Base-by-base conservation (phyloP, 345 rosid genomes). In the Eucalyptus shirleyi region DNA sequence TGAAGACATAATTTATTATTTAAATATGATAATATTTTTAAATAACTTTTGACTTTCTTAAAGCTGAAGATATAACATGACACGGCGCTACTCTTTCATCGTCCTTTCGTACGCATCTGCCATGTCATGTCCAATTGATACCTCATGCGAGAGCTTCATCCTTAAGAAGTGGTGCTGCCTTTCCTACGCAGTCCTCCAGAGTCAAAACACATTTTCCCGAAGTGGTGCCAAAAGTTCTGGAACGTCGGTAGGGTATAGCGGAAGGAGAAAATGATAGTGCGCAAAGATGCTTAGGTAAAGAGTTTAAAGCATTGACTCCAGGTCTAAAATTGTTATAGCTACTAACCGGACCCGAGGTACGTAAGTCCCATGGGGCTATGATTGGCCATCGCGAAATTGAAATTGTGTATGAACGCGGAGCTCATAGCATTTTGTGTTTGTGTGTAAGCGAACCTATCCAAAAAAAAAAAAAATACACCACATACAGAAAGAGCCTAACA, bases 1-100 rank as follows among this genome's bases (percentile, higher is more conserved):
- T 19, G 56, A 53, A 53, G 56, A 19, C 21, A 3, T 53, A 21
- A 53, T 18, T 18, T 53, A 53, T 53, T 53, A 18, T 53, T 53
- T 53, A 18, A 53, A 3, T 53, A 0, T 3, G 4, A 1, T 1
- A 19, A 19, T 19, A 53, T 3, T 53, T 21, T 8, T 8, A 15
- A 0, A 15, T 15, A 18, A 4, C 19, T 67, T 53, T 67, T 67
- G 77, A 67, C 80, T 67, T 16, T 13, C 80, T 67, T 17, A 8
- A 3, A 32, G 23, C 18, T 32, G 40, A 65, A 65, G 77, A n/a
- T 65, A 2, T 10, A 53, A 24, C 62, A 56, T 23, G 62, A 56
- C 62, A 53, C 0, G 59, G 59, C 59, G 30, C 62, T 56, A 9
- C 13, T 4, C 62, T 56, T 56, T 56, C 62, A 56, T 10, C 62